Evolutionary conservation across 2,329 filamentous ascomycete genomes (phyloP), one percentile per base, ranked within the genome.

Genomic region (Chrysoporthe deuterocubensis): DNA sequence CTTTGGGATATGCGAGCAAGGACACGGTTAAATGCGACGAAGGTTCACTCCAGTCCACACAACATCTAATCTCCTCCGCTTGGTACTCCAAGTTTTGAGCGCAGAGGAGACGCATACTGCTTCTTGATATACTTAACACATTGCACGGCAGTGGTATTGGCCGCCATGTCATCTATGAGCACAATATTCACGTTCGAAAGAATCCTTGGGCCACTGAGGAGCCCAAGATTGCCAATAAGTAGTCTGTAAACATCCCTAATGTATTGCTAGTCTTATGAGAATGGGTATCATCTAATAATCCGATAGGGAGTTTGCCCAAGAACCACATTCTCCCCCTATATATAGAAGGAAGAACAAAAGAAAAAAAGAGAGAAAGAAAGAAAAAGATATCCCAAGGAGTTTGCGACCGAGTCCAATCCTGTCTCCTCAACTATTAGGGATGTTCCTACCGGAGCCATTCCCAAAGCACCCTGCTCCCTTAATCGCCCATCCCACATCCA

Each of bases 231-330:
- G 26, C 26, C 26, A 26, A 26, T 26, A 26, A 26, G 26, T 26
- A 26, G 26, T 26, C 26, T 8, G 26, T 46, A 26, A 62, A 40
- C 32, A 34, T 63, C 16, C 21, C 34, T 4, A 54, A 63, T 40
- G 46, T 50, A 50, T 62, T 62, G 59, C 59, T 50, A 62, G 44
- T 50, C 61, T 40, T 52, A 26, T 62, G 60, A 21, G 54, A 50
- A 48, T 48, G 62, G 62, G 62, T 65, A 65, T 65, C 62, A 58
- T 64, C 14, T 48, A 50, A 58, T 42, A 9, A 40, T 42, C 5
- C 52, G 34, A 11, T 40, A 62, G 37, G 32, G 50, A 62, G 59
- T 43, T 21, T 32, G 43, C 43, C 59, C n/a, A 7, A 14, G 18
- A 62, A n/a, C 11, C 50, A 26, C 26, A 26, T 26, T 26, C 26